Evolutionary conservation across 495 filamentous ascomycete species (phyloP), one percentile per base, ranked within the genome.

Genomic region (Staphylotrichum tortipilum): DNA sequence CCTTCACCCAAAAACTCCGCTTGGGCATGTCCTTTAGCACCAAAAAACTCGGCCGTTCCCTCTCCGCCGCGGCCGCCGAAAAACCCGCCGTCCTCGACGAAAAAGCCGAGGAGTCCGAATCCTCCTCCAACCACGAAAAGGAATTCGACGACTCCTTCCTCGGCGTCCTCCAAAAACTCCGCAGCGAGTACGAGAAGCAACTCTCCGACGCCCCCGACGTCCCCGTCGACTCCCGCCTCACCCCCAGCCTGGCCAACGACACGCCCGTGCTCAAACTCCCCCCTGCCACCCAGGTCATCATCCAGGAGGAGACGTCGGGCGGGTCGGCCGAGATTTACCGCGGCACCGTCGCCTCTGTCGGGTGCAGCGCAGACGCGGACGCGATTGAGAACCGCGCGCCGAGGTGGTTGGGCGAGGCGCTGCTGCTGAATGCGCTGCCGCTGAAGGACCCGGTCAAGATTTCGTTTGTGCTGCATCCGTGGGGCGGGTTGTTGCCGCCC

Each of bases 361-460:
- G n/a, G n/a, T n/a, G n/a, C n/a, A n/a, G 85, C 7, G 68, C 78
- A 40, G 88, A 95, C 53, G 83, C 85, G 24, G 87, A 94, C 65
- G 65, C 83, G 14, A 81, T 98, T 24, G 91, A 97, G 69, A 82
- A 83, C 54, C 73, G 82, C 12, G 89, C 84, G 24, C 92, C 92
- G 5, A 82, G 83, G 63, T 98, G 92, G 92, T 72, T 98, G 18
- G 89, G 86, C 29, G 91, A 97, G 52, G 75, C 95, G n/a, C 68
- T 98, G 17, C 70, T 98, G 30, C 52, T 88, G 78, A 95, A 96
- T 62, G 77, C 80, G 66, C 79, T 86, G 15, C 89, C 90, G 0
- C 61, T 78, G 18, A 97, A 98, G 68, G 92, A 98, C n/a, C 81
- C 88, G 5, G 78, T 89, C 49, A 98, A 97, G 71, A 78, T 98